Evolutionary conservation across 768 basidiomycete species (phyloP).

Genomic region (Auricularia auricula-judae): DNA sequence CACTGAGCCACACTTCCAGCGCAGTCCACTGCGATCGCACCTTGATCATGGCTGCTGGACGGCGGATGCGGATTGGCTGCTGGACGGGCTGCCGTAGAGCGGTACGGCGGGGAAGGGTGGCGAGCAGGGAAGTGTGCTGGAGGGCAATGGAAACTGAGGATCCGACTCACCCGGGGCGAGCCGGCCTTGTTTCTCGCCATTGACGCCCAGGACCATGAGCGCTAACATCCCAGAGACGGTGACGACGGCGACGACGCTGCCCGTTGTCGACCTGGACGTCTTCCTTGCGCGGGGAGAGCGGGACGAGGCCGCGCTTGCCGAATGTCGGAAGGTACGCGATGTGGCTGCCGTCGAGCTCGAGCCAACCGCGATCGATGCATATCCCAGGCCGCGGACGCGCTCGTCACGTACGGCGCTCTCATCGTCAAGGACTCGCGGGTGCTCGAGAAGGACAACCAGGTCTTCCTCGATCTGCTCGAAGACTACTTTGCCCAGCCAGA

Average conservation of each 20-base stretch:
- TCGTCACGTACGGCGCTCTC: constrained; percentile 79
- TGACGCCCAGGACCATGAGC: not conserved
- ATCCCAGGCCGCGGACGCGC: constrained; percentile 62
- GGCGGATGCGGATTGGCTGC: not conserved
- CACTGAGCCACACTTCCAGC: not conserved
- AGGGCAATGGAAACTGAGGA: constrained; percentile 9
- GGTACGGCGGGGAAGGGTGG: not conserved
- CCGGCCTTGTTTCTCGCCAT: not conserved
- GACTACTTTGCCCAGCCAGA: constrained; percentile 81
- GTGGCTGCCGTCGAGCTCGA: not conserved
- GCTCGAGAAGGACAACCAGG: constrained; percentile 65
- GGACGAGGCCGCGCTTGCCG: constrained; percentile 39
- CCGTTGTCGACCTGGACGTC: constrained; percentile 67
- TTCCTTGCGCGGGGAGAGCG: constrained; percentile 38
- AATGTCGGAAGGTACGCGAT: constrained; percentile 49
- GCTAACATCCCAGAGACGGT: not conserved
- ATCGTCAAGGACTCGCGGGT: constrained; percentile 80
- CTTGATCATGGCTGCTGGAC: constrained; percentile 30
- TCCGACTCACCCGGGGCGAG: not conserved
- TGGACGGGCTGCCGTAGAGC: not conserved
- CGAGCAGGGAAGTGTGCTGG: constrained; percentile 8
- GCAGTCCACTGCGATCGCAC: constrained; percentile 12
- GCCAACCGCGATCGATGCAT: constrained; percentile 1
- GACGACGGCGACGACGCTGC: constrained; percentile 34
- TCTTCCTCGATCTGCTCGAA: constrained; percentile 82